Base-by-base conservation (phyloP, 306 rosid genomes). In the Cucumis hystrix region DNA sequence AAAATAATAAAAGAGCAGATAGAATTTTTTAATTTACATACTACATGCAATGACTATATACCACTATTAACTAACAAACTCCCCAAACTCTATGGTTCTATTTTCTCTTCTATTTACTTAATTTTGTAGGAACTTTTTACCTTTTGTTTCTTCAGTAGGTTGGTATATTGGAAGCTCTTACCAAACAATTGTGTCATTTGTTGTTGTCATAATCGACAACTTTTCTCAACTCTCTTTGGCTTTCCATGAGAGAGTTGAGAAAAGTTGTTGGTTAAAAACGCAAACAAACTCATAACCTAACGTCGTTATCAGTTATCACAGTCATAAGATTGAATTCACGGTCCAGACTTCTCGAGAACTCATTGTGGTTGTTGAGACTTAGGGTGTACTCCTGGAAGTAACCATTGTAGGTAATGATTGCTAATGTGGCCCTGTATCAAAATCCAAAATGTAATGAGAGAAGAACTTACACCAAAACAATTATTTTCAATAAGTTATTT, bases 331-430 rank as follows among this genome's bases (percentile, higher is more conserved):
- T 90, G 82, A 92, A 85, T 69, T 92, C 93, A 23, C 91, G 88
- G 62, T 83, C 93, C 80, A 90, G 56, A 74, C 86, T 79, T 93
- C 93, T 90, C 55, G 86, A 82, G 66, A 91, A 84, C 80, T 86
- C 91, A 45, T 88, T 89, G 45, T 83, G 89, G 52, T 86, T 77
- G 68, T 85, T 89, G 78, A 92, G 79, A 58, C 80, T 89, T 49
- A 94, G 41, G 81, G 74, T 85, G 88, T 92, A 94, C 85, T 94
- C 97, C 57, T 83, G 88, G 80, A 92, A 89, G 84, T 85, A 81
- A 47, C 98, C 98, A 69, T 86, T 87, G 80, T 79, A 90, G 81
- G 88, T 83, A 78, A 95, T 82, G 72, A 90, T 88, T 59, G 86
- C 86, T 81, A 95, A 49, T 21, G 85, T 90, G 76, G 85, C 92